Conservation (phyloP, 768 basidiomycete species). For the Pseudohyphozyma bogoriensis region DNA sequence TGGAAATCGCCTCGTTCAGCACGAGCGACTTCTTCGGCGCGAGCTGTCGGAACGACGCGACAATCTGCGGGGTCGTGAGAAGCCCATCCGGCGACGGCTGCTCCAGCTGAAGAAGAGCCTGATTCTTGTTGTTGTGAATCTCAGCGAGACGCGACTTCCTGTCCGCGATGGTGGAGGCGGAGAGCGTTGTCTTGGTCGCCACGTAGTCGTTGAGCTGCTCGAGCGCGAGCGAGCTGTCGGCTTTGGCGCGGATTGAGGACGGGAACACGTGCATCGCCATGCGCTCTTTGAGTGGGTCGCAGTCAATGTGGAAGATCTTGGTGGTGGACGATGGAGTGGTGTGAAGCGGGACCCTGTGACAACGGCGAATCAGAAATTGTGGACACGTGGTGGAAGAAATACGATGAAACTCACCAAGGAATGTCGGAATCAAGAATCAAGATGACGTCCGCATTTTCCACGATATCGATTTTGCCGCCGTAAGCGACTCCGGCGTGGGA, state of each 20-base stretch:
- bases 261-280: conserved; percentile 34
- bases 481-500: conserved; percentile 49
- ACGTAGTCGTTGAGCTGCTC: conserved; percentile 43
- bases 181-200: neutral
- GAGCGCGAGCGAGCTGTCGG: conserved; percentile 49
- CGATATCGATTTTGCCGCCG: conserved; percentile 45
- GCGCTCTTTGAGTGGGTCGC: conserved; percentile 51
- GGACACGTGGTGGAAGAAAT: too few relatives aligned
- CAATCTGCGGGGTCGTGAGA: conserved; percentile 45
- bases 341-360: conserved; percentile 35
- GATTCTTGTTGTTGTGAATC: conserved; percentile 14
- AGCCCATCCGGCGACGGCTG: conserved; percentile 24
- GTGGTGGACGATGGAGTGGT: conserved; percentile 38
- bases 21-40: conserved; percentile 46
- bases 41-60: conserved; percentile 45
- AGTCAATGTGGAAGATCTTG: conserved; percentile 53
- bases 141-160: conserved; percentile 1
- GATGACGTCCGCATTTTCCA: conserved; percentile 53
- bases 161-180: neutral
- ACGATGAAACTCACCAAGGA: conserved; percentile 49
- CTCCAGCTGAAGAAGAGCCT: conserved; percentile 28
- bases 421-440: conserved; percentile 57
- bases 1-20: conserved; percentile 57
- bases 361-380: neutral
- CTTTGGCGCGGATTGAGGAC: conserved; percentile 52